Evolutionary conservation across 805 yeast genomes (phyloP), one percentile per base, ranked within the genome.

Genomic region (Saccharomycopsis microspora): DNA sequence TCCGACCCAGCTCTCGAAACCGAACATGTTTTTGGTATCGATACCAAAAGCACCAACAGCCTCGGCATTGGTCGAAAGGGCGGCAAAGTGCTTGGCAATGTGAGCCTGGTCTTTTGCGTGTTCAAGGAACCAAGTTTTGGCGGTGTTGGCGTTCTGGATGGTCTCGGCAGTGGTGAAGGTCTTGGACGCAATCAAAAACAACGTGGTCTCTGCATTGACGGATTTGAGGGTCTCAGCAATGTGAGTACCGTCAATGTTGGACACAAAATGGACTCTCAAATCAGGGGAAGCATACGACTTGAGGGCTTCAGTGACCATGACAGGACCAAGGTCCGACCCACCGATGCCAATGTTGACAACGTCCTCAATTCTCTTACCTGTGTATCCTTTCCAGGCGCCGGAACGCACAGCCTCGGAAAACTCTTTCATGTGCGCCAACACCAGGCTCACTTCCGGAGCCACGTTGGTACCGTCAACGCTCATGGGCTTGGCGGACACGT

Each of bases 131-230:
- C 98, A 93, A 56, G 69, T 68, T 77, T 93, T 93, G 57, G 97
- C 98, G 49, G 93, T 76, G 68, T 81, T 85, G 55, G 98, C 98
- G 66, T 93, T 93, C 58, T 97, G 90, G 70, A 77, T 76, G 57
- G 98, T 93, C 74, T 93, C 98, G 51, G 97, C 97, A 56, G 98
- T 93, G 63, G 98, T 93, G 79, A 93, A 93, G 54, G 98, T 93
- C 80, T 93, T 93, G 55, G 96, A 89, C 41, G 97, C 97, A 63
- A 89, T 73, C 67, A 86, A 74, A 68, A 86, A 86, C 66, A 93
- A 74, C 36, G 98, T 93, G 53, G 97, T 85, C 68, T 93, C 98
- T 49, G 90, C 83, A 66, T 86, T 68, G 60, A 85, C 73, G 47
- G 64, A 64, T 67, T 85, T 85, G 64, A 93, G 71, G 51, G 87